Evolutionary conservation across 192 early-diverging fungal species (phyloP).

Genomic region (Gryganskiella cystojenkinii): DNA sequence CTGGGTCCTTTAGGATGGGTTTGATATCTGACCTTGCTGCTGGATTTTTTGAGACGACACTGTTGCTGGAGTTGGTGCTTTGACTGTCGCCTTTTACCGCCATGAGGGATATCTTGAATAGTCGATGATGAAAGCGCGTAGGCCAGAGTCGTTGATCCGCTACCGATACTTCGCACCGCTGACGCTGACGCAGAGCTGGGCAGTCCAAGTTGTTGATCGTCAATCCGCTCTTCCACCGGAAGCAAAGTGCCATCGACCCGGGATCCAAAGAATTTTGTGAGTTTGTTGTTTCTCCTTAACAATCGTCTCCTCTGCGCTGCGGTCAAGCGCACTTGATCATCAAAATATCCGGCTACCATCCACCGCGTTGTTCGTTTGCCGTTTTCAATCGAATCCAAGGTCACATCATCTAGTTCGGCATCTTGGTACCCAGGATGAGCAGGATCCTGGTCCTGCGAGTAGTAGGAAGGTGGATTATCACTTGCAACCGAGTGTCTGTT

Average conservation of each 20-base stretch:
- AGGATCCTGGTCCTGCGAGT: conserved; percentile 6
- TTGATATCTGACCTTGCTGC: too few species aligned
- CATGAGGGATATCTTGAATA: conserved; percentile 21
- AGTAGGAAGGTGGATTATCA: conserved; percentile 2
- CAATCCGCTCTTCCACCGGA: conserved; percentile 21
- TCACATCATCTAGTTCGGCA: conserved; percentile 2
- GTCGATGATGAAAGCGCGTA: conserved; percentile 45
- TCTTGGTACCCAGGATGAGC: neutral
- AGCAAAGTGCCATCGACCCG: conserved; percentile 40
- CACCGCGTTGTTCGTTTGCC: conserved; percentile 34
- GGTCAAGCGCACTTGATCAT: conserved; percentile 43
- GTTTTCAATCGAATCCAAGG: conserved; percentile 18
- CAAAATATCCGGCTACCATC: conserved; percentile 52
- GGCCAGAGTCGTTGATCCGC: conserved; percentile 10
- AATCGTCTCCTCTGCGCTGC: conserved; percentile 39
- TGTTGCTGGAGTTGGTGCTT: neutral
- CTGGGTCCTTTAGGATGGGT: neutral
- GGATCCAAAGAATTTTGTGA: conserved; percentile 51
- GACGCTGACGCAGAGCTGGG: neutral
- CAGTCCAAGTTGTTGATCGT: neutral
- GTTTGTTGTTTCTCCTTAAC: conserved; percentile 44
- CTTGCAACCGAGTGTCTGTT: neutral
- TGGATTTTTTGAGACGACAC: neutral
- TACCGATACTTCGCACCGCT: neutral
- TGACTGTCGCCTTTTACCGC: conserved; percentile 9